Conservation (phyloP, 371 early-diverging fungal genomes). For the Rhizopus arrhizus region DNA sequence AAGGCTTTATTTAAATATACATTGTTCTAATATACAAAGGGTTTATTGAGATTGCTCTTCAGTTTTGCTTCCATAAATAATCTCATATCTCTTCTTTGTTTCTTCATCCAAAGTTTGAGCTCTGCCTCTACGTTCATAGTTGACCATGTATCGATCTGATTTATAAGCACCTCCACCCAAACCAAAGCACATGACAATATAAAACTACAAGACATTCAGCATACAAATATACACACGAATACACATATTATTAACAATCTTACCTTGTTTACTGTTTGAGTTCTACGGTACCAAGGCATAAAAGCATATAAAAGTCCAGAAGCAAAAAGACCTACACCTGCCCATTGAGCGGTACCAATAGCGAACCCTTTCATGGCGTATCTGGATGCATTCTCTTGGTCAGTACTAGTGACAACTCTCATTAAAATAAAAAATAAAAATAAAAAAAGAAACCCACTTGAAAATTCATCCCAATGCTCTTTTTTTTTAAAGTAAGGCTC, state of each 20-base stretch:
- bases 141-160: conserved; percentile 56
- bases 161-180: conserved; percentile 56
- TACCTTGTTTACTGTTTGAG: conserved; percentile 56
- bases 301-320: conserved; percentile 47
- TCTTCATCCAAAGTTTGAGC: conserved; percentile 46
- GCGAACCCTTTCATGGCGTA: conserved; percentile 59
- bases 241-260: neutral
- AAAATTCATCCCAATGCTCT: neutral
- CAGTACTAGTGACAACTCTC: conserved; percentile 50
- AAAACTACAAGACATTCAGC: conserved; percentile 39
- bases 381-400: conserved; percentile 47
- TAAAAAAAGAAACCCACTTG: neutral
- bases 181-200: conserved; percentile 57
- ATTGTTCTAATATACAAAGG: too few species aligned
- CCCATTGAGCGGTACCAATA: conserved; percentile 54
- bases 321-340: conserved; percentile 50
- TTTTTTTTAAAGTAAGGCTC: neutral
- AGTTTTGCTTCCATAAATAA: conserved; percentile 41
- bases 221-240: neutral
- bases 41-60: conserved; percentile 7
- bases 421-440: conserved; percentile 23
- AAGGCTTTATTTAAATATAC: too few species aligned
- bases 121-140: conserved; percentile 57
- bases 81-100: conserved; percentile 46
- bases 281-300: conserved; percentile 51